Base-by-base conservation (phyloP, 176 grass and related monocot species). In the Cymbopogon citratus region DNA sequence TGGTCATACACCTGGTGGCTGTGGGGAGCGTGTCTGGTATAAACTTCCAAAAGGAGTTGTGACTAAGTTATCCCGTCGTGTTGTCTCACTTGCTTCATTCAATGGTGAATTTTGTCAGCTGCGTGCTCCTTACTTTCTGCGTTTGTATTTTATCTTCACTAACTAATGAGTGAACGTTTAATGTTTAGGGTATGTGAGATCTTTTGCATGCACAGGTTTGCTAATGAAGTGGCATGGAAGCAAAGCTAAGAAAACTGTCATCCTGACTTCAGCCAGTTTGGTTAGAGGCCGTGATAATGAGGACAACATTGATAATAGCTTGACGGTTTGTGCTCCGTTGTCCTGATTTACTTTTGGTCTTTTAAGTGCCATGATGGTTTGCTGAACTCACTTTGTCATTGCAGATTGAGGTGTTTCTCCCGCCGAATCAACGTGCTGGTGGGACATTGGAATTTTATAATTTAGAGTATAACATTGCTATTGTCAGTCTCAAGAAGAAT, bases 201-300 rank as follows among this genome's bases (percentile, higher is more conserved):
- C 5, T 65, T 85, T 85, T 73, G 76, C 7, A 5, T 85, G 83
- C 41, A 79, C 56, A 5, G 67, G 75, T 29, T 52, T 79, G 56
- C 31, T 85, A 73, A 79, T 85, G 12, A 85, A 73, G 31, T 85
- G 75, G 75, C 83, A 38, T 77, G 25, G 11, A 33, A 29, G 7
- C 33, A 67, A 9, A 46, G 41, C 69, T 25, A 45, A 7, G 13
- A 41, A 3, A 12, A 40, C 54, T 62, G 45, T 60, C 5, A 27
- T 79, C n/a, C 65, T 85, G 57, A 85, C 83, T 73, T 85, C 75
- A 29, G 83, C 67, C 23, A 73, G 75, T 65, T 85, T 79, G 67
- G 75, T 85, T 52, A 85, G 63, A 41, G 59, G 0, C 28, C 0
- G 0, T 63, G 19, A 3, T 39, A 27, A 85, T 31, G 66, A 63